Evolutionary conservation across 257 asterid species (phyloP), one percentile per base, ranked within the genome.

Genomic region (Vinca minor): DNA sequence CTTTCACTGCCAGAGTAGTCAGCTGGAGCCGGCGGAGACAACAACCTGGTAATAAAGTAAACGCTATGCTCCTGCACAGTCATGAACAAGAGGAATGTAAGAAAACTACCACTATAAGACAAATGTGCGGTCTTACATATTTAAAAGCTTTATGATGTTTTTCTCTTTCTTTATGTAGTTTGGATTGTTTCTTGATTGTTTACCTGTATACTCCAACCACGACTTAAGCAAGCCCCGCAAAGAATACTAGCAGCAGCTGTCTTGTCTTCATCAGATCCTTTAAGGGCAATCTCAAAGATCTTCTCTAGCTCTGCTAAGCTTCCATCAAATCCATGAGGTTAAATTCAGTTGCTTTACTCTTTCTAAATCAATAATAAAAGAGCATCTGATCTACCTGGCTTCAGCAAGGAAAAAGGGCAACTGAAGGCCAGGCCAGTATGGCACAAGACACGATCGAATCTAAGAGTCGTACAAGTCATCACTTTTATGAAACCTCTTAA

Each of bases 171-270:
- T 4, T 38, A 0, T 2, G 11, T 36, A 17, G 31, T n/a, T 7
- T n/a, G 8, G 28, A 55, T 48, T 32, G 18, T 45, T 26, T 80
- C 63, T 64, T 12, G 25, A 50, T 10, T 4, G 36, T 56, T 50
- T 80, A 89, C 98, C 96, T 92, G 98, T 69, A 92, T 67, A 69
- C 84, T 84, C 98, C 98, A 92, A 54, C 98, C 96, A 59, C 73
- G 77, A 69, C 74, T 77, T 77, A 92, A 77, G 65, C 94, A 85
- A 56, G 89, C 95, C 63, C 98, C 98, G 32, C 91, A 84, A 69
- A 92, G 98, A 79, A 92, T 83, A 46, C 88, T 81, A 56, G 96
- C 96, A 69, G 95, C 96, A 77, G 94, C 88, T 75, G 85, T 77
- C 84, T 79, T 89, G 68, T 87, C 94, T 45, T 84, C 91, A 56